Conservation (phyloP, 805 yeast genomes). For the Pichia sporocuriosa region DNA sequence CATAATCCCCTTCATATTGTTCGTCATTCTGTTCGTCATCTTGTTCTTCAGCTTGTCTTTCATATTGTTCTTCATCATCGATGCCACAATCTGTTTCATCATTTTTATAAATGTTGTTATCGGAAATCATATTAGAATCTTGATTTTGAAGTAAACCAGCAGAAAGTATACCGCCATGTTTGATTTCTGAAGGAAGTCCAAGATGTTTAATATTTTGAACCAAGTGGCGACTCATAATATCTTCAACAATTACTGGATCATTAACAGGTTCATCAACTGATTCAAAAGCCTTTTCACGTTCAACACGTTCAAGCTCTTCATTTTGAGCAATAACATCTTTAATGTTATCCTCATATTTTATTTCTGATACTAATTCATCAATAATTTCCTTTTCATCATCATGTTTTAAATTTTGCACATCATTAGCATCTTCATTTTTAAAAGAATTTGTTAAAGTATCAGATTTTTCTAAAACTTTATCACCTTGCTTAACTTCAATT, state of each 20-base stretch:
- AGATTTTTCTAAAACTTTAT: too few species aligned
- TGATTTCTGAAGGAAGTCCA: background rate
- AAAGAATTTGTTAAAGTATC: too few species aligned
- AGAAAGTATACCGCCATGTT: background rate
- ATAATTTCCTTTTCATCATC: constrained; percentile 14
- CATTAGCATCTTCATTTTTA: too few species aligned
- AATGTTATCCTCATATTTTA: constrained; percentile 18
- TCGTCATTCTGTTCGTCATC: background rate
- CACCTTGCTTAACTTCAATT: too few species aligned
- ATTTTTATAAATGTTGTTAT: constrained; percentile 4
- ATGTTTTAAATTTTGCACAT: background rate
- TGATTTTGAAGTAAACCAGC: background rate
- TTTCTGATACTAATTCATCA: constrained; percentile 34
- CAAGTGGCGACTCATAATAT: constrained; percentile 6
- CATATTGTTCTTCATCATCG: constrained; percentile 1
- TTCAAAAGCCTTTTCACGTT: constrained; percentile 23
- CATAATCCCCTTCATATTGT: constrained; percentile 4
- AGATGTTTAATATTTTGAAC: background rate
- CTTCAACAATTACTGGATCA: constrained; percentile 13
- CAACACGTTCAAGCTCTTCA: constrained; percentile 33
- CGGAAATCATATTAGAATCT: background rate
- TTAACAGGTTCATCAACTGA: constrained; percentile 9
- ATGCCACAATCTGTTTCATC: background rate
- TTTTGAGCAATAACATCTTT: constrained; percentile 19
- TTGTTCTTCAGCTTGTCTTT: background rate